Conservation (phyloP, 192 early-diverging fungal species). For the Paraglomus brasilianum region DNA sequence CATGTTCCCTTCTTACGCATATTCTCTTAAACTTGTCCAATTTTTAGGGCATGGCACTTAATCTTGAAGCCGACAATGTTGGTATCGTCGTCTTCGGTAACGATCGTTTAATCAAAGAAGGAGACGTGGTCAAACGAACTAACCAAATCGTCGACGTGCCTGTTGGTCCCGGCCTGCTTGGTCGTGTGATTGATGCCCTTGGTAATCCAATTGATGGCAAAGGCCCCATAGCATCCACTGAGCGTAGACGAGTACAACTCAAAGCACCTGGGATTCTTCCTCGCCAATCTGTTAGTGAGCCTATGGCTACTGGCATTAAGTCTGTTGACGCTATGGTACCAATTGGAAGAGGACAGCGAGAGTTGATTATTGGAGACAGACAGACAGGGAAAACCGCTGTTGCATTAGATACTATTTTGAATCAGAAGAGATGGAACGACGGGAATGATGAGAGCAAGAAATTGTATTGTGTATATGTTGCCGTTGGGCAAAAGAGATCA, state of each 20-base stretch:
- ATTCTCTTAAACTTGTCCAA: no score
- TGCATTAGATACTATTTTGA: conserved; percentile 97
- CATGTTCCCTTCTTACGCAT: no score
- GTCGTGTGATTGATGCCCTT: conserved; percentile 98
- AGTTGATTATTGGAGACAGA: conserved; percentile 99
- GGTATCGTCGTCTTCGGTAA: conserved; percentile 99
- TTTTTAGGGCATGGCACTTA: conserved; percentile 95
- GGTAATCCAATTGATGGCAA: conserved; percentile 99
- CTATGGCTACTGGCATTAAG: conserved; percentile 99
- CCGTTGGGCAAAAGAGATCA: conserved; percentile 98
- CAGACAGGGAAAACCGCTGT: conserved; percentile 99
- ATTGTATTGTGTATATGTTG: conserved; percentile 99
- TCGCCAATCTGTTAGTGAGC: conserved; percentile 98
- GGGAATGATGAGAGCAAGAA: conserved; percentile 95
- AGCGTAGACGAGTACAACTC: conserved; percentile 93
- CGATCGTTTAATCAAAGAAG: conserved; percentile 99
- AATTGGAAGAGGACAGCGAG: conserved; percentile 99
- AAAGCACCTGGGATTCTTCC: conserved; percentile 99
- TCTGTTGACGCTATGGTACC: conserved; percentile 99
- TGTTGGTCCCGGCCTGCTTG: conserved; percentile 90
- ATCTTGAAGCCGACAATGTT: conserved; percentile 99
- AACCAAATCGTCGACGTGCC: conserved; percentile 98
- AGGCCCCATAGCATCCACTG: conserved; percentile 87
- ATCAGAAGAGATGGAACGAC: conserved; percentile 99
- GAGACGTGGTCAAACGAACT: conserved; percentile 99